Conservation (phyloP, 140 eudicot genomes). For the Oenanthe javanica region DNA sequence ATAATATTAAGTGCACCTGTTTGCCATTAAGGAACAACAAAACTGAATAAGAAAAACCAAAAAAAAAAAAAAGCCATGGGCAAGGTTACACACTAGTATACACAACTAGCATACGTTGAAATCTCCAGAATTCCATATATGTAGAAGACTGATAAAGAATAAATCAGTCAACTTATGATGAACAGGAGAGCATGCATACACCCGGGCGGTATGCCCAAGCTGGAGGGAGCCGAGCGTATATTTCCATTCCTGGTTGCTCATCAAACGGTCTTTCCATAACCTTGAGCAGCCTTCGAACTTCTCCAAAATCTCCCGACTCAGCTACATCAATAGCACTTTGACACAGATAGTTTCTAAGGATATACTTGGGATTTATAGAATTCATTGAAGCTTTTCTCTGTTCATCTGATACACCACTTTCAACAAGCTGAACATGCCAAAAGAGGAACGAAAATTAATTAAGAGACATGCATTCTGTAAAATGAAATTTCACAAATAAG, state of each 20-base stretch:
- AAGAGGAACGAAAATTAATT: background rate
- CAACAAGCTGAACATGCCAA: slow-evolving; percentile 39
- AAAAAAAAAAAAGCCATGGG: background rate
- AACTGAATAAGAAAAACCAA: background rate
- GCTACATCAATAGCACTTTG: slow-evolving; percentile 94
- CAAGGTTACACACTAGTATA: slow-evolving; percentile 9
- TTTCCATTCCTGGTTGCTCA: slow-evolving; percentile 98
- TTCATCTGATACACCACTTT: slow-evolving; percentile 56
- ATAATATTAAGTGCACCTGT: background rate
- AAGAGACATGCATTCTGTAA: no score
- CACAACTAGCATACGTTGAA: slow-evolving; percentile 3
- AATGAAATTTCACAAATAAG: no score
- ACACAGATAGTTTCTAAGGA: slow-evolving; percentile 81
- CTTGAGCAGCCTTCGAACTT: slow-evolving; percentile 65
- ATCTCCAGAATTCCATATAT: background rate
- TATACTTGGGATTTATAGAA: slow-evolving; percentile 79
- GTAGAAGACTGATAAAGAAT: background rate
- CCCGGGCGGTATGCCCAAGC: slow-evolving; percentile 99
- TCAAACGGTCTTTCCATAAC: slow-evolving; percentile 82
- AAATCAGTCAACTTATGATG: slow-evolving; percentile 39
- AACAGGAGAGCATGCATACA: slow-evolving; percentile 96
- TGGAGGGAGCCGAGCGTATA: slow-evolving; percentile 89
- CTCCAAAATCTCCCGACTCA: slow-evolving; percentile 82
- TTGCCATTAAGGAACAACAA: background rate
- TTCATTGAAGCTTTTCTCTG: slow-evolving; percentile 75